A percentile compares a stretch with the other conserved stretches of the same genome.
These are phyloP conservation scores for Halophytophthora polymorphica DNA, from an alignment of 352 stramenopile species.

Conservation along the genomic window DNA sequence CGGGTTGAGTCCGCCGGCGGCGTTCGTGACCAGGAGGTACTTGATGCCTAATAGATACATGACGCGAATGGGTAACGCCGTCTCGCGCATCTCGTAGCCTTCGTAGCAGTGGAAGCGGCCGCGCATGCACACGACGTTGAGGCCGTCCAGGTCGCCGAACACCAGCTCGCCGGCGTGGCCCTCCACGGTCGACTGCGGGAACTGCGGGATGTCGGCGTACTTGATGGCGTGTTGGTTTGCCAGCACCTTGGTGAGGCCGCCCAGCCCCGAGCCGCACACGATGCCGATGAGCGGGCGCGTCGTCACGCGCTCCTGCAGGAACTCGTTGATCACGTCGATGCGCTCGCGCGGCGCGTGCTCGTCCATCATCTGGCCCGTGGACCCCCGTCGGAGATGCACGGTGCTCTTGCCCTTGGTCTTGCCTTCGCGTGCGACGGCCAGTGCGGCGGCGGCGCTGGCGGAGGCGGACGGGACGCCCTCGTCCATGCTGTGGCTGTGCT, in stretches of 20 bases:
- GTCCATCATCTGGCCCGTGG: conserved; percentile 64
- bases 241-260: conserved; percentile 88
- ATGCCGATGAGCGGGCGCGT: conserved; percentile 71
- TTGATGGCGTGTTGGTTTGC: conserved; percentile 87
- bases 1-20: conserved; percentile 92
- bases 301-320: conserved; percentile 49
- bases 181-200: conserved; percentile 91
- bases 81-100: conserved; percentile 94
- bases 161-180: conserved; percentile 95
- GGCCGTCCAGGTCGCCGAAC: conserved; percentile 88
- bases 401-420: too few relatives aligned
- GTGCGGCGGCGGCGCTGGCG: conserved; percentile 11
- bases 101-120: conserved; percentile 97
- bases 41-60: conserved; percentile 95
- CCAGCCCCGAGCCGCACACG: conserved; percentile 95
- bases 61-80: conserved; percentile 92
- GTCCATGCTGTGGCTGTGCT: conserved; percentile 48
- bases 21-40: conserved; percentile 96
- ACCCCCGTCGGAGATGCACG: conserved; percentile 37
- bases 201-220: conserved; percentile 93
- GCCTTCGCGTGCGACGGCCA: conserved; percentile 10
- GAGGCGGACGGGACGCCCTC: conserved; percentile 16
- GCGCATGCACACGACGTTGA: conserved; percentile 91
- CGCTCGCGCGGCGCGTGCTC: conserved; percentile 60
- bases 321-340: conserved; percentile 79